Evolutionary conservation across 129 eudicot species (phyloP).

Genomic region (Saussurea involucrata): DNA sequence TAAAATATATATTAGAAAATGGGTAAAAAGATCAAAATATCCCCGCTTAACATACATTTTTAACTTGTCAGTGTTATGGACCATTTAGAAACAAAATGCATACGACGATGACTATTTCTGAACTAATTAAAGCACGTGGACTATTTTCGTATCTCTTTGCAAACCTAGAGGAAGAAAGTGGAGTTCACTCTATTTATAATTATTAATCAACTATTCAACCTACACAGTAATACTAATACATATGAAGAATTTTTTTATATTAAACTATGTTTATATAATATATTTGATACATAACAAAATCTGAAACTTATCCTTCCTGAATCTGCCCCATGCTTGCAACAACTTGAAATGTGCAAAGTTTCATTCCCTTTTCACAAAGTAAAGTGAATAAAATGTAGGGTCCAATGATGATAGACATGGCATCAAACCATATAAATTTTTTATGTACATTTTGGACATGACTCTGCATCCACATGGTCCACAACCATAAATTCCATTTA

Average conservation of each 20-base stretch:
- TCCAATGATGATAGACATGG: conserved; percentile 14
- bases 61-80: neutral
- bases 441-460: conserved; percentile 19
- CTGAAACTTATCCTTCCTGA: neutral
- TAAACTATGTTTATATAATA: neutral
- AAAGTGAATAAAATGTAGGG: neutral
- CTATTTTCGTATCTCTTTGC: neutral
- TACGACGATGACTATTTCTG: neutral
- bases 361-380: neutral
- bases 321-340: neutral
- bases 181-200: neutral
- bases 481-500: conserved; percentile 26
- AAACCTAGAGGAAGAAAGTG: neutral
- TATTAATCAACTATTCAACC: neutral
- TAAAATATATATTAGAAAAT: neutral
- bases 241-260: neutral
- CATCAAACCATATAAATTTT: conserved; percentile 7
- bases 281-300: neutral
- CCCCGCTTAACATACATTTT: neutral
- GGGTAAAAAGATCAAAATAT: neutral
- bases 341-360: neutral
- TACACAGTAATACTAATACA: neutral
- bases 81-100: neutral
- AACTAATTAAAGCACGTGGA: neutral
- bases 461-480: conserved; percentile 27